Base-by-base conservation (phyloP, 768 basidiomycete species). In the Flagelloscypha sp. region DNA sequence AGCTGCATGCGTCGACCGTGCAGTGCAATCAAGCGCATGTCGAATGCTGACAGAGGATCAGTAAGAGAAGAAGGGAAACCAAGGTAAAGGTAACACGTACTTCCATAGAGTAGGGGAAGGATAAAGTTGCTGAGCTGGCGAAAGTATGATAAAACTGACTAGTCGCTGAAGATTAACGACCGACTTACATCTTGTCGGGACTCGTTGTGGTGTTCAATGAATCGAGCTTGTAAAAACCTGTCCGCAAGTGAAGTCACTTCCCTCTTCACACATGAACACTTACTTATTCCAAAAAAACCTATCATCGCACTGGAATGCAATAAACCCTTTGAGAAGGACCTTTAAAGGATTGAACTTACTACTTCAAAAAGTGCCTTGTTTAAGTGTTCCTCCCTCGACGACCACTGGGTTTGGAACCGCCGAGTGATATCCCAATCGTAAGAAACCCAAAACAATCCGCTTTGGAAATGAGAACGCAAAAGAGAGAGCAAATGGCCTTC, bases 221-320 rank as follows among this genome's bases (percentile, higher is more conserved):
- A 60, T 44, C 72, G 68, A 10, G 67, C 59, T 41, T 80, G 77
- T 40, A 84, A 51, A 46, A 70, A 72, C 50, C 68, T 70, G 46
- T 9, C 27, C 35, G 32, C 7, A 36, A 11, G n/a, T 21, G 29
- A 30, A 16, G 24, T 35, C 21, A 19, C 27, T 30, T 4, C 8
- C 36, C 41, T 33, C 44, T 45, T 34, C 20, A 18, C 17, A 19
- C 21, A 33, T 32, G 32, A 13, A 41, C 11, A 53, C 58, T 30
- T 39, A 84, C 75, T 77, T 85, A 59, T 99, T 99, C 94, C 94
- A 99, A 61, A 98, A 98, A 62, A 99, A 99, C 43, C 93, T 73
- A 51, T 95, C 90, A 45, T 99, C 95, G 24, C 81, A 83, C 82
- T 93, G 48, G 11, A 41, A 35, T 17, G 15, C 37, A 18, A 30